Percentiles rank a stretch among this genome's conserved stretches.
These are phyloP conservation scores for Candida ulmi DNA, from an alignment of 805 yeast species.

Conservation along the genomic window DNA sequence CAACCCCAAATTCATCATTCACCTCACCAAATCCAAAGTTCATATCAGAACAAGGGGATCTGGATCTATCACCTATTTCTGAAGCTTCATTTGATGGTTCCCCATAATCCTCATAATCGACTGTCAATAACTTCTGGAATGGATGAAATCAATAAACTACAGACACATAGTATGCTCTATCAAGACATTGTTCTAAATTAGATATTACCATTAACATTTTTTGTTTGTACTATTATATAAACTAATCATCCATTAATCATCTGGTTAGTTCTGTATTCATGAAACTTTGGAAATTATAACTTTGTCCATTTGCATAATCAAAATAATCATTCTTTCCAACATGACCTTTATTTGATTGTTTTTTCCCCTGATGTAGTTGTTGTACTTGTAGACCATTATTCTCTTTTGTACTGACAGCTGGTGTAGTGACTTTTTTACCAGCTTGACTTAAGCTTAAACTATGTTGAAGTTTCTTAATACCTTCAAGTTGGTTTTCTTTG, in stretches of 20 bases:
- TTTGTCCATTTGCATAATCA: conserved; percentile 15
- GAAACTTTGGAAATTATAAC: conserved; percentile 15
- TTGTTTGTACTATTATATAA: too few species aligned
- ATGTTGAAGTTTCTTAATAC: conserved; percentile 10
- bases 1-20: conserved; percentile 20
- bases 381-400: conserved; percentile 1
- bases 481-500: conserved; percentile 8
- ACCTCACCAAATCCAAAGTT: conserved; percentile 18
- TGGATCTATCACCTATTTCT: conserved; percentile 23
- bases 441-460: conserved; percentile 2
- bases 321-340: conserved; percentile 10
- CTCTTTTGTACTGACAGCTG: conserved; percentile 7
- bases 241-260: neutral
- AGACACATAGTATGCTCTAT: too few species aligned
- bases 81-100: conserved; percentile 22
- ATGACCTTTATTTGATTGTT: neutral
- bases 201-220: too few species aligned
- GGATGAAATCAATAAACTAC: too few species aligned
- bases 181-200: too few species aligned
- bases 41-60: conserved; percentile 9
- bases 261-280: conserved; percentile 1
- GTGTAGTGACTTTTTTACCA: too few species aligned
- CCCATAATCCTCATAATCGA: conserved; percentile 3
- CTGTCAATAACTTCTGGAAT: too few species aligned
- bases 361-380: too few species aligned